Conservation (phyloP, 345 rosid species). For the Populus nigra region DNA sequence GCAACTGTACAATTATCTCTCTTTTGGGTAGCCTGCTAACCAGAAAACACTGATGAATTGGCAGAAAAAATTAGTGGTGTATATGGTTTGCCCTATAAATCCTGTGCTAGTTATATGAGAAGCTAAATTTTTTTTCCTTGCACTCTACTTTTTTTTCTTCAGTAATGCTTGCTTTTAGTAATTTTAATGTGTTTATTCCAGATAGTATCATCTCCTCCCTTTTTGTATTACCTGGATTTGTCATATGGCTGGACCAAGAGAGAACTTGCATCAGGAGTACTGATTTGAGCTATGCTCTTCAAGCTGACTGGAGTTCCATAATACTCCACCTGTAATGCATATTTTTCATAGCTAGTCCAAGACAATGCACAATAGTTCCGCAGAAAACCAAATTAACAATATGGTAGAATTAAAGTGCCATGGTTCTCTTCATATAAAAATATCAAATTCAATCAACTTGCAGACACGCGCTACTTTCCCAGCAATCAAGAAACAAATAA, state of each 20-base stretch:
- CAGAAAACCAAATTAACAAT: neutral
- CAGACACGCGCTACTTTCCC: neutral
- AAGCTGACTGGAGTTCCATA: slow-evolving; percentile 90
- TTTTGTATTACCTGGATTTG: slow-evolving; percentile 68
- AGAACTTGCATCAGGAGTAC: slow-evolving; percentile 85
- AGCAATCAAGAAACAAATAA: neutral
- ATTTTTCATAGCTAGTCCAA: neutral
- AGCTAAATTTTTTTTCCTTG: no score
- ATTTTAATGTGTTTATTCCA: no score
- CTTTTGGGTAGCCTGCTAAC: neutral
- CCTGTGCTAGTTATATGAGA: no score
- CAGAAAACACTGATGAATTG: neutral
- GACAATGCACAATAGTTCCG: neutral
- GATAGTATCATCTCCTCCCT: no score
- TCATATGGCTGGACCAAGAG: slow-evolving; percentile 90
- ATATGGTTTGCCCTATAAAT: no score
- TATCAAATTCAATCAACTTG: neutral
- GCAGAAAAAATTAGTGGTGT: neutral
- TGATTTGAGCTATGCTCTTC: slow-evolving; percentile 91
- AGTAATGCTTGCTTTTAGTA: no score
- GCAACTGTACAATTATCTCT: neutral
- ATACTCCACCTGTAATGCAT: slow-evolving; percentile 67
- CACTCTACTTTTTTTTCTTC: no score
- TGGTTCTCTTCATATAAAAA: neutral
- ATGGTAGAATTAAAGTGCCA: neutral